Evolutionary conservation across 2,329 filamentous ascomycete species (phyloP), one percentile per base, ranked within the genome.

Genomic region (Colletotrichum sp.): DNA sequence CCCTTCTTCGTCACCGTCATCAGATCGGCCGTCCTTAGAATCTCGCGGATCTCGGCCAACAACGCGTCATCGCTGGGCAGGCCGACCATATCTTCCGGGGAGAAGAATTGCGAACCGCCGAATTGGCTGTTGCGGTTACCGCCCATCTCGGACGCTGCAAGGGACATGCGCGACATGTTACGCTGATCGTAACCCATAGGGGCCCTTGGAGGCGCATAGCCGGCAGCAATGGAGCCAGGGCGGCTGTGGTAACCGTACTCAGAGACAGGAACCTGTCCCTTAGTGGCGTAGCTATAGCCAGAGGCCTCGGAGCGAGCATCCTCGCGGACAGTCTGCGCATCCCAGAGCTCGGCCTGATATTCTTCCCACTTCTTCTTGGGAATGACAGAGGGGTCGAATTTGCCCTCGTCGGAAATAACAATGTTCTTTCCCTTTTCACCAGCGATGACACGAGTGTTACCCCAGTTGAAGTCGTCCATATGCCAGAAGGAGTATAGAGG

Each of bases 401-500:
- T 98, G 88, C 97, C 97, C 87, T 99, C 97, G 84, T 99, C 97
- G 2, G 96, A 95, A 79, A 99, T 94, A 80, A 99, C 92, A 77
- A 99, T 89, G 89, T 98, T 96, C 84, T 95, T 94, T 78, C 97
- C 97, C 85, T 94, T 93, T 84, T 99, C 97, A 83, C 97, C 97
- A 9, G 95, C 97, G 78, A 99, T 96, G 74, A 99, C 92, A 92
- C 97, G 96, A 55, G 97, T 99, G 86, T 98, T 99, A 86, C 97
- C 97, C 97, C 97, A 99, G 81, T 94, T 95, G 91, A 99, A 99
- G 87, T 99, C 97, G 85, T 99, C 97, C 97, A 99, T 99, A 87
- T 98, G 92, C 97, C 97, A 99, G 91, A 99, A 99, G 66, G 96
- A 91, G 85, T 99, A 99, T 32, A 99, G 88, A 1, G 97, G 97